A percentile compares a stretch with the other conserved stretches of the same genome.
Evolutionary conservation across 1,284 basidiomycete genomes (phyloP).

Genomic region (Puccinia novopanici): DNA sequence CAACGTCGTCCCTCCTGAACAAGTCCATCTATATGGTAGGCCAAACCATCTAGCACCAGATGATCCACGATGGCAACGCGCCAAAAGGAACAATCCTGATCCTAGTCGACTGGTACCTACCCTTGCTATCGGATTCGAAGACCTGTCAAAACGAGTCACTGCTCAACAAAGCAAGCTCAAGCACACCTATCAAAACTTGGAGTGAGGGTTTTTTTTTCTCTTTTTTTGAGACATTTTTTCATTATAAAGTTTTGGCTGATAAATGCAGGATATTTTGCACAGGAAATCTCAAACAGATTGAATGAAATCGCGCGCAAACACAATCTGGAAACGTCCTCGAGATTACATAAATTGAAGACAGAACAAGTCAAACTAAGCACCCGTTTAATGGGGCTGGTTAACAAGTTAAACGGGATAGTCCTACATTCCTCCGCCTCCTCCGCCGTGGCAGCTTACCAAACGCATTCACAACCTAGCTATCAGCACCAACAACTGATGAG

Average conservation of each 20-base stretch:
- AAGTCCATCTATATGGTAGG: constrained; percentile 42
- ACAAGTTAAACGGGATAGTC: constrained; percentile 8
- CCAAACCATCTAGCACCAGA: constrained; percentile 25
- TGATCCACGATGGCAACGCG: constrained; percentile 29
- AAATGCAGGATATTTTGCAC: not conserved
- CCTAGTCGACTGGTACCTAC: constrained; percentile 41
- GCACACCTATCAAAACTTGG: constrained; percentile 28
- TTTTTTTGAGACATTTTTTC: not conserved
- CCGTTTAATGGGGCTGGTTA: constrained; percentile 20
- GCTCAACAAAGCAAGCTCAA: constrained; percentile 37
- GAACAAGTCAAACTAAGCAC: constrained; percentile 28
- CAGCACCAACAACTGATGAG: constrained; percentile 1
- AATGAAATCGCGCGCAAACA: constrained; percentile 32
- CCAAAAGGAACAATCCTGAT: constrained; percentile 38
- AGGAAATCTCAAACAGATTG: constrained; percentile 44
- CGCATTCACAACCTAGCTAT: constrained; percentile 4
- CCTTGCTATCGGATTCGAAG: constrained; percentile 43
- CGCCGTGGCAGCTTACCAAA: constrained; percentile 13
- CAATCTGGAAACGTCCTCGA: constrained; percentile 25
- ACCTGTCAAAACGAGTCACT: constrained; percentile 27
- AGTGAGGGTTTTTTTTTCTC: not conserved
- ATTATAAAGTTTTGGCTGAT: not conserved
- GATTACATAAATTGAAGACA: constrained; percentile 36
- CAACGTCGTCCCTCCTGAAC: constrained; percentile 40
- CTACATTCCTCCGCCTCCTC: constrained; percentile 8